phyloP scores from a whole-genome alignment of 352 stramenopile species.

The Globisporangium acanthophoron region DNA sequence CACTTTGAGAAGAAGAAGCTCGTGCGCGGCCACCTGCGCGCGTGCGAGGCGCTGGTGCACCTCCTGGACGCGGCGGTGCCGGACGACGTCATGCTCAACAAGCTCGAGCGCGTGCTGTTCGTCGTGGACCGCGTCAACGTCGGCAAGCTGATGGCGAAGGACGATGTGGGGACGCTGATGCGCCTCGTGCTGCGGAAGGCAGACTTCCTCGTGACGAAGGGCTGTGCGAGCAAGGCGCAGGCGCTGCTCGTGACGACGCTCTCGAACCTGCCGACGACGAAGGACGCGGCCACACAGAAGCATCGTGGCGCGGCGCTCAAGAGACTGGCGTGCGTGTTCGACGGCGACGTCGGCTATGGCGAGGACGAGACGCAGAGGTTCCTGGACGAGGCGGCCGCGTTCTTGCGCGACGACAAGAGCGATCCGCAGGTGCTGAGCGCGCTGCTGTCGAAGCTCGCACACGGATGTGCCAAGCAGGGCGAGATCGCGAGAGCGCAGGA shows the following conservation, averaged over 20 bases:
- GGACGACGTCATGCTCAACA: conserved; percentile 13
- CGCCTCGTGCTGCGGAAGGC: conserved; percentile 35
- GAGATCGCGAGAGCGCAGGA: conserved; percentile 23
- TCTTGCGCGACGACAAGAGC: conserved; percentile 17
- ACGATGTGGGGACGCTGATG: conserved; percentile 29
- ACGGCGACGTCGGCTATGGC: conserved; percentile 4
- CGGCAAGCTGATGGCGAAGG: conserved; percentile 21
- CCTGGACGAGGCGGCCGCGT: conserved; percentile 21
- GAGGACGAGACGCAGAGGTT: conserved; percentile 24
- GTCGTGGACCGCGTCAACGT: conserved; percentile 34
- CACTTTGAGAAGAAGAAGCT: conserved; percentile 47
- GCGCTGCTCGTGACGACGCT: conserved; percentile 27
- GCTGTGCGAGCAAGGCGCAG: conserved; percentile 13
- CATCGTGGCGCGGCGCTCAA: conserved; percentile 16
- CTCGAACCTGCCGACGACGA: conserved; percentile 9
- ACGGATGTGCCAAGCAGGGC: conserved; percentile 20
- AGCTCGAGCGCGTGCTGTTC: conserved; percentile 30
- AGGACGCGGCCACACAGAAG: conserved; percentile 10
- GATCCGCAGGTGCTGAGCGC: conserved; percentile 14
- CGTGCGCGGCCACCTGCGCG: conserved; percentile 39
- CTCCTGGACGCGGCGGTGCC: conserved; percentile 14
- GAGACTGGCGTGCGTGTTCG: conserved; percentile 23
- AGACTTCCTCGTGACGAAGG: conserved; percentile 21
- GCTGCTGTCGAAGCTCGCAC: conserved; percentile 27
- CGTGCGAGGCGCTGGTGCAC: conserved; percentile 23